Evolutionary conservation across 768 basidiomycete species (phyloP).

Genomic region (Lepiota venenata): DNA sequence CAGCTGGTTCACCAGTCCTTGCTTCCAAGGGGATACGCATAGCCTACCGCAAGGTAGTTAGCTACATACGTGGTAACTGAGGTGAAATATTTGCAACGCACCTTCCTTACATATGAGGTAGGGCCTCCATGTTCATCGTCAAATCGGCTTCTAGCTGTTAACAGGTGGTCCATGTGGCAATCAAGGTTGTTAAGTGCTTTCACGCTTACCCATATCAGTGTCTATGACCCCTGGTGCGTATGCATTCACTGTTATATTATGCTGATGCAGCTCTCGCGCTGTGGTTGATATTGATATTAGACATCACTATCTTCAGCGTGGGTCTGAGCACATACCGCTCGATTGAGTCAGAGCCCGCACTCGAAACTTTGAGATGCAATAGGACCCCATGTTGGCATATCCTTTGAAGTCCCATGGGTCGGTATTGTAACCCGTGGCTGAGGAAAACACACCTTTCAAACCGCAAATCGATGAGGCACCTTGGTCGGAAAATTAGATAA

Average conservation of each 20-base stretch:
- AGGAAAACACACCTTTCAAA: constrained; percentile 20
- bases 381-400: constrained; percentile 16
- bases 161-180: neutral
- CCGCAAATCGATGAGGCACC: constrained; percentile 27
- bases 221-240: constrained; percentile 31
- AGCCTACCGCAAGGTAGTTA: neutral
- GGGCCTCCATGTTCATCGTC: neutral
- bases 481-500: neutral
- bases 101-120: neutral
- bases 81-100: neutral
- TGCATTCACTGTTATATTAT: constrained; percentile 41
- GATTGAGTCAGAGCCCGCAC: constrained; percentile 36
- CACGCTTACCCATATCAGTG: constrained; percentile 7
- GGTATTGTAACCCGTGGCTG: neutral
- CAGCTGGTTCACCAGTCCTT: constrained; percentile 4
- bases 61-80: too few relatives aligned
- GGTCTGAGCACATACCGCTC: constrained; percentile 24
- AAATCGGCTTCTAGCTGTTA: neutral
- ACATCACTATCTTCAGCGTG: too few relatives aligned
- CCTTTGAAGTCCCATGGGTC: neutral
- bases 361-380: constrained; percentile 36
- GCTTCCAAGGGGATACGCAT: neutral
- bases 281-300: neutral
- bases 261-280: constrained; percentile 34
- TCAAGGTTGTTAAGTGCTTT: neutral